These are phyloP conservation scores for Calonectria pseudoreteaudii DNA, from an alignment of 2,329 filamentous ascomycete genomes.

Conservation along the genomic window DNA sequence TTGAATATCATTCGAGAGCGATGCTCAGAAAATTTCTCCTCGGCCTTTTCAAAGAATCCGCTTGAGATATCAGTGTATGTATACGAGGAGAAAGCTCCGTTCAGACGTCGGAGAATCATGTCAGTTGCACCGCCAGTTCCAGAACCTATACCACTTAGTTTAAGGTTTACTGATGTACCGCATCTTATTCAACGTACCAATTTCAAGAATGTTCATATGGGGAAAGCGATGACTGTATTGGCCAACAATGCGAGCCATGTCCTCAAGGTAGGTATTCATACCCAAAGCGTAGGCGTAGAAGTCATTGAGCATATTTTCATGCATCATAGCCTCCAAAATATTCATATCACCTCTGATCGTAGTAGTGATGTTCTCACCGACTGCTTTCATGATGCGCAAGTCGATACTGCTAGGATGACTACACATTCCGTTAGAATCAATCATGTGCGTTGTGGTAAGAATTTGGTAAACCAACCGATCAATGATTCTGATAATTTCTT, in stretches of 20 bases:
- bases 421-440: background rate
- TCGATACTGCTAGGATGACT: background rate
- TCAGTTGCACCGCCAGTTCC: background rate
- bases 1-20: background rate
- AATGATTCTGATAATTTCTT: background rate
- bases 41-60: background rate
- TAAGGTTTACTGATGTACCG: background rate
- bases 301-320: background rate
- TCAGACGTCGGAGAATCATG: background rate
- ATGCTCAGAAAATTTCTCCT: background rate
- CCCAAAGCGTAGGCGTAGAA: background rate
- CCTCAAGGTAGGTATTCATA: background rate
- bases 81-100: background rate
- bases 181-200: background rate
- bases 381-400: background rate
- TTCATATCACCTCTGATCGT: background rate
- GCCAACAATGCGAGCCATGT: background rate
- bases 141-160: background rate
- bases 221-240: background rate
- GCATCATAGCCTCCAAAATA: background rate
- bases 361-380: background rate
- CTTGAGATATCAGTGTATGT: background rate
- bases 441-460: background rate
- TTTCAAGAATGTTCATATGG: slow-evolving; percentile 1
- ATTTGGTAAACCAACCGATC: background rate